Evolutionary conservation across 2,329 filamentous ascomycete genomes (phyloP), one percentile per base, ranked within the genome.

Genomic region (Cladosporium sp.): DNA sequence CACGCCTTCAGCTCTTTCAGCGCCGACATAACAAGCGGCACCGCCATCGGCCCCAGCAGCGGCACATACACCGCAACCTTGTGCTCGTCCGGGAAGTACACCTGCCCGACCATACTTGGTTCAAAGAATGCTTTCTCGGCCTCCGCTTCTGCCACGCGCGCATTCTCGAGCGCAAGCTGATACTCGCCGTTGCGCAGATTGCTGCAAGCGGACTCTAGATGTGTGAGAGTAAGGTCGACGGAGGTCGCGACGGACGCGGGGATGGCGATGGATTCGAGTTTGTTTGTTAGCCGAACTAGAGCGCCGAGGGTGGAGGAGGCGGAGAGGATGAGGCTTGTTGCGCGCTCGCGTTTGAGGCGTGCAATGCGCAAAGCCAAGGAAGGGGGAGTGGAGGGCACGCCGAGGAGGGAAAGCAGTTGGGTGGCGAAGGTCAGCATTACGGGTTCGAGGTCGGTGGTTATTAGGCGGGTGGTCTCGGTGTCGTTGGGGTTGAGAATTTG

Each of bases 11-110:
- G 50, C 78, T 97, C 92, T 67, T 92, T 95, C 45, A 96, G 65
- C 28, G 90, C 77, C 3, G 89, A 88, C 83, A 97, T 89, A 6
- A 97, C 73, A 51, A 99, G 76, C 38, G 94, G 94, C 12, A 97
- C 93, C 4, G 90, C 92, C 40, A 97, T 86, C 0, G 94, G 94
- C 0, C 94, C 94, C 40, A 99, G 76, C 11, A 99, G 77, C 1
- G 94, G 94, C 67, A 99, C 76, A 72, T 99, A 99, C 0, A 99
- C 94, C 0, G 94, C 94, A 22, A 99, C 85, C 75, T 97, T 99
- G 74, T 99, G 94, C 76, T 99, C 94, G 70, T 99, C 94, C 0
- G 94, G 94, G 73, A 99, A 99, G 74, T 97, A 99, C 2, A 97
- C 87, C 76, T 97, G 94, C 0, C 92, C 94, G 12, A 99, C 94